A percentile compares a stretch with the other conserved stretches of the same genome.
Evolutionary conservation across 176 grass and related monocot genomes (phyloP).

Genomic region (Alloteropsis semialata): DNA sequence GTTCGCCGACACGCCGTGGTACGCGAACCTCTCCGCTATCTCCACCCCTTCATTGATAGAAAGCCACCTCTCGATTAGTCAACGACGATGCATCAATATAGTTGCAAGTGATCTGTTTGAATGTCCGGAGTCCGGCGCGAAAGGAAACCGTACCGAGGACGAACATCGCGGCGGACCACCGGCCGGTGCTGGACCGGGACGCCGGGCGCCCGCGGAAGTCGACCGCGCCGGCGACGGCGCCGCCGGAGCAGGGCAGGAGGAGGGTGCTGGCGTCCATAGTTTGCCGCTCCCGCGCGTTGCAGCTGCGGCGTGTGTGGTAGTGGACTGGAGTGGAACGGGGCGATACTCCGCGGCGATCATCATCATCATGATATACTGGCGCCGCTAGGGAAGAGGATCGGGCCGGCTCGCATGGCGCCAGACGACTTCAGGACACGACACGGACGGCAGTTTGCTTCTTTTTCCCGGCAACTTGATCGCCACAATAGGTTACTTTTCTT

Average conservation of each 20-base stretch:
- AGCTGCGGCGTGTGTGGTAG: neutral
- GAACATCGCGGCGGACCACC: slow-evolving; percentile 63
- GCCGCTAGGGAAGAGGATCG: neutral
- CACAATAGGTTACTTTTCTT: neutral
- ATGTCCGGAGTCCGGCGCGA: no score
- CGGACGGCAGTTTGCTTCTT: neutral
- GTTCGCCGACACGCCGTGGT: slow-evolving; percentile 60
- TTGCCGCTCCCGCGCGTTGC: no score
- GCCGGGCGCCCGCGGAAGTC: slow-evolving; percentile 59
- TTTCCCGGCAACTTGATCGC: neutral
- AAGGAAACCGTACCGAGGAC: slow-evolving; percentile 47
- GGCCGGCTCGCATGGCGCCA: slow-evolving; percentile 17
- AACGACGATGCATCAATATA: neutral
- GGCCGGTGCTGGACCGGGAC: slow-evolving; percentile 42
- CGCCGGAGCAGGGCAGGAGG: slow-evolving; percentile 26
- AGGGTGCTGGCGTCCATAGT: slow-evolving; percentile 33
- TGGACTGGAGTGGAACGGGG: neutral
- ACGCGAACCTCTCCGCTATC: slow-evolving; percentile 68
- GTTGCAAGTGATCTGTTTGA: neutral
- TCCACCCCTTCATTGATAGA: slow-evolving; percentile 38
- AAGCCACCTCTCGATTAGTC: neutral
- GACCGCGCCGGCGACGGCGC: slow-evolving; percentile 33
- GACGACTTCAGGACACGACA: neutral
- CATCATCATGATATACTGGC: slow-evolving; percentile 4
- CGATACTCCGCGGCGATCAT: neutral